These are phyloP conservation scores for Nepenthes alata DNA, from an alignment of 179 eudicot genomes.

Conservation along the genomic window DNA sequence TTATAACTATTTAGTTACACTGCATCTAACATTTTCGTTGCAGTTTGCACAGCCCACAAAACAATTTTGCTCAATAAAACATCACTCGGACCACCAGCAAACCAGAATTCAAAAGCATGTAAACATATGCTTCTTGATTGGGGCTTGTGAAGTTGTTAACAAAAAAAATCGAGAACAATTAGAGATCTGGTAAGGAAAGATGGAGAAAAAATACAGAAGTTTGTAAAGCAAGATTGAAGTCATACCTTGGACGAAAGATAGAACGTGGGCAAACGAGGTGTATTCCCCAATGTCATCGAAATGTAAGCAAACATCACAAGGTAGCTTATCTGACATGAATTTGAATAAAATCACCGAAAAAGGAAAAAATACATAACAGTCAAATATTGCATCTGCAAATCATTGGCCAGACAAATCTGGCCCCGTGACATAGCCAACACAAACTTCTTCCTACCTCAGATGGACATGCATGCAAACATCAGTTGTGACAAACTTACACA, in stretches of 20 bases:
- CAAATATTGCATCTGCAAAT: background rate
- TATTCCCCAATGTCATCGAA: constrained; percentile 82
- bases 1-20: too few species aligned
- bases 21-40: too few species aligned
- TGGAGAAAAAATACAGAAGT: background rate
- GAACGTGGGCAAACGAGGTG: constrained; percentile 50
- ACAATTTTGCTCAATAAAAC: too few species aligned
- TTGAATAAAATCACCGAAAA: constrained; percentile 1
- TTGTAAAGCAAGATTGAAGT: constrained; percentile 1
- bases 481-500: constrained; percentile 30
- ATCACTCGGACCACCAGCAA: background rate
- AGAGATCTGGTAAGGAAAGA: background rate
- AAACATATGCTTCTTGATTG: background rate
- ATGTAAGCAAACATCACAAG: constrained; percentile 99
- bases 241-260: constrained; percentile 85
- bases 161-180: background rate
- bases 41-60: too few species aligned
- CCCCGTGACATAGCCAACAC: background rate
- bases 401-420: background rate
- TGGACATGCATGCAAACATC: background rate
- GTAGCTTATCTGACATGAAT: constrained; percentile 73
- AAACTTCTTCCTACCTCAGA: background rate
- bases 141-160: too few species aligned
- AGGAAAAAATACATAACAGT: constrained; percentile 1
- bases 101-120: background rate